Base-by-base conservation (phyloP, 1,139 yeast species). In the Candida freyschussii region DNA sequence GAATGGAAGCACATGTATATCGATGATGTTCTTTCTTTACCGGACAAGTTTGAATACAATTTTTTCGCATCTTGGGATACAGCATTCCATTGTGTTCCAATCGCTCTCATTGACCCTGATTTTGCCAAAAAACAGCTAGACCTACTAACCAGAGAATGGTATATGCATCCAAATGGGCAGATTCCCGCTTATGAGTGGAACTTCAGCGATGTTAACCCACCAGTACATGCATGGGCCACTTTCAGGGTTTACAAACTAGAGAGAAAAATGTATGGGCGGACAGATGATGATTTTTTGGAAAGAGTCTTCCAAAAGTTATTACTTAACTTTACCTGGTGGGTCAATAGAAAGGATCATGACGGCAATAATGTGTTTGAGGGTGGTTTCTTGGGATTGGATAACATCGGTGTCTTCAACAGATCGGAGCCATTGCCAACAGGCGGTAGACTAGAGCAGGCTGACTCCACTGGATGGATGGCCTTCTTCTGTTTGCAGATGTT, bases 101-200 rank as follows among this genome's bases (percentile, higher is more conserved):
- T 89, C 45, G 93, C 96, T 5, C 85, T 89, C 91, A 75, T 89
- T 53, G 97, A 89, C 58, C 96, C 96, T 1, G 89, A 78, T 43
- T 89, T 86, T 65, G 95, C 96, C 27, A 89, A 89, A 59, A 79
- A 77, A 51, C 96, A 89, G 61, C 70, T 89, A 46, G 95, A 84
- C 57, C 65, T 87, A 40, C 66, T 89, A 56, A 82, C 95, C 24
- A 72, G 96, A 53, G 97, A 89, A 59, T 89, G 97, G 97, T 89
- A 87, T 59, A 86, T 87, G 95, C 96, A 91, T 59, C 96, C 97
- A 28, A 89, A 89, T 57, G 97, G 97, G n/a, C 96, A 89, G 60
- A 78, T 87, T 45, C 97, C 97, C 1, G 96, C 96, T 14, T 89
- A 89, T 57, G 97, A 89, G 59, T 89, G 97, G 97, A 89, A 89